These are phyloP conservation scores for Solanum phureja DNA, from an alignment of 257 asterid genomes.

Conservation along the genomic window DNA sequence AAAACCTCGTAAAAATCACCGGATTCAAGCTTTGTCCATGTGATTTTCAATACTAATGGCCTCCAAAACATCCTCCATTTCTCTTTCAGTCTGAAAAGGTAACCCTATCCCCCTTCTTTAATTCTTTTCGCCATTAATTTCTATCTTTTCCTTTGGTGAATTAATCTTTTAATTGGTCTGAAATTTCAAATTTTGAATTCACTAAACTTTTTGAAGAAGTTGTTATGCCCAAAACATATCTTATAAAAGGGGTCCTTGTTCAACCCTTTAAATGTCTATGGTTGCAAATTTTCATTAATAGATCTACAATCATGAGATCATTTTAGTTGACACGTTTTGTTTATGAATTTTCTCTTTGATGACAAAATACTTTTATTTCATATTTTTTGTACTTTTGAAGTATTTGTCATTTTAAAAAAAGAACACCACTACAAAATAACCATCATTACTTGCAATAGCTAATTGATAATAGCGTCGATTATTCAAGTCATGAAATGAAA, in stretches of 20 bases:
- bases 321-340: too few species aligned
- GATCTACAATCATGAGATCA: neutral
- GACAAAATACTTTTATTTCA: neutral
- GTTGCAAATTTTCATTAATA: too few species aligned
- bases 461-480: neutral
- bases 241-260: neutral
- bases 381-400: neutral
- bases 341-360: too few species aligned
- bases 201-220: neutral
- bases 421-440: too few species aligned
- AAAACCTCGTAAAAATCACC: neutral
- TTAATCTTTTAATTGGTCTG: neutral
- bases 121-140: neutral
- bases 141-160: neutral
- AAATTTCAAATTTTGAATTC: too few species aligned
- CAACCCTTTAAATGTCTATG: neutral
- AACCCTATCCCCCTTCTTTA: neutral
- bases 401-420: neutral
- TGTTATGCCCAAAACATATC: neutral
- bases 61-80: neutral
- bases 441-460: neutral
- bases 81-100: neutral
- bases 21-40: neutral
- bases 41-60: neutral
- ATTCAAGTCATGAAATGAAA: neutral